Evolutionary conservation across 257 asterid genomes (phyloP), one percentile per base, ranked within the genome.

Genomic region (Solanum neorickii): DNA sequence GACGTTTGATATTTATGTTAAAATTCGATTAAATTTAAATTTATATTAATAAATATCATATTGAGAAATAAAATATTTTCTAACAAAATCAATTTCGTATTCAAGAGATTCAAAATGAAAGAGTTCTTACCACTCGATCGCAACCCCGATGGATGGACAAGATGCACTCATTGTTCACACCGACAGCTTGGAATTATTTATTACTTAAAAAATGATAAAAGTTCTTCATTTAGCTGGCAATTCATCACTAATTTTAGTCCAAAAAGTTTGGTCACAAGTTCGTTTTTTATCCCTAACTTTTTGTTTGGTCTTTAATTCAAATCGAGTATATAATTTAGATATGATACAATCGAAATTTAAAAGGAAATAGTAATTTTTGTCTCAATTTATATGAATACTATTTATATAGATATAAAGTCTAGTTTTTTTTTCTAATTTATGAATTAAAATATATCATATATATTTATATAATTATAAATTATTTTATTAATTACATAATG

Each of bases 41-140:
- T 49, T 0, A 0, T 2, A 3, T 0, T 0, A 1, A 49, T 0
- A 18, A 18, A 4, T 18, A 2, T 18, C 5, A 52, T 0, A 52
- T 7, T 52, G 0, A 52, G 3, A 52, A 0, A 0, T 18, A 52
- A 52, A 52, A 52, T 0, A 0, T 7, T 3, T 56, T 0, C 4
- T 56, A 56, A 56, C 12, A 56, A 49, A 56, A 0, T 7, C 2
- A 0, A 56, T 56, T 56, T 6, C 6, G 4, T 56, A 56, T 2
- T 2, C 11, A 18, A 56, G 1, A 56, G 5, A 56, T 11, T 56
- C 7, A 56, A 56, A 56, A 3, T 56, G n/a, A 56, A 56, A 2
- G 5, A 56, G 11, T 56, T 18, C 0, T 0, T 56, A 56, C 1
- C 7, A 56, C 12, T 56, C 2, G 1, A 56, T 56, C n/a, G 7